Evolutionary conservation across 2,329 filamentous ascomycete species (phyloP).

Genomic region (Phoma sp.): DNA sequence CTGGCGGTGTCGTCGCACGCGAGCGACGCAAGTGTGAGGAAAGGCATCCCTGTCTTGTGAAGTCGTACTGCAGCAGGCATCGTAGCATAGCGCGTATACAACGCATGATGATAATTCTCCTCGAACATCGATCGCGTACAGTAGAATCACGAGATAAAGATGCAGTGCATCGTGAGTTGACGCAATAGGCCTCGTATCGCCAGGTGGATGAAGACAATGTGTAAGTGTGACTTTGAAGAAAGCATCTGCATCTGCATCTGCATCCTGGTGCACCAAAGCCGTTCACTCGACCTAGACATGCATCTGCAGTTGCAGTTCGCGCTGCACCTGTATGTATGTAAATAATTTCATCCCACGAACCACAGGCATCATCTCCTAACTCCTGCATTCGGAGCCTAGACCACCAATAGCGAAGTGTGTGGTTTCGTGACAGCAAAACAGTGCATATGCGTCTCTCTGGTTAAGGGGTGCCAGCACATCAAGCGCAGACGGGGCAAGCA

Average conservation of each 20-base stretch:
- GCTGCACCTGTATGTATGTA: too few species aligned
- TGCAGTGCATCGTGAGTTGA: not conserved
- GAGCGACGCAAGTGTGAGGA: not conserved
- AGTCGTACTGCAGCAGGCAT: not conserved
- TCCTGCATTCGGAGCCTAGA: not conserved
- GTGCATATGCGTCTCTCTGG: conserved; percentile 34
- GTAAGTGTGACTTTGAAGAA: too few species aligned
- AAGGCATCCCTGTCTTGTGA: not conserved
- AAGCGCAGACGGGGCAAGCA: conserved; percentile 15
- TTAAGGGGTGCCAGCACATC: conserved; percentile 40
- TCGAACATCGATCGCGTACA: not conserved
- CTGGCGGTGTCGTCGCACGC: conserved; percentile 13
- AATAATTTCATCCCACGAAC: too few species aligned
- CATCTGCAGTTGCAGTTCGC: too few species aligned
- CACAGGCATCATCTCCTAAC: too few species aligned
- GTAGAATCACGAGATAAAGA: not conserved
- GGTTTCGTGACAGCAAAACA: conserved; percentile 31
- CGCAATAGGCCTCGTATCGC: too few species aligned
- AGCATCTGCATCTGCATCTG: too few species aligned
- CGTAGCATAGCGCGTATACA: conserved; percentile 9
- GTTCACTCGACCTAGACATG: too few species aligned
- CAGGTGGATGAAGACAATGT: too few species aligned
- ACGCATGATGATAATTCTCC: conserved; percentile 3
- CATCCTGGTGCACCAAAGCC: too few species aligned
- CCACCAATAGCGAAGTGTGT: not conserved